Percentiles rank a stretch among this genome's conserved stretches.
Evolutionary conservation across 2,329 filamentous ascomycete species (phyloP).

Genomic region (Macroventuria anomochaeta): DNA sequence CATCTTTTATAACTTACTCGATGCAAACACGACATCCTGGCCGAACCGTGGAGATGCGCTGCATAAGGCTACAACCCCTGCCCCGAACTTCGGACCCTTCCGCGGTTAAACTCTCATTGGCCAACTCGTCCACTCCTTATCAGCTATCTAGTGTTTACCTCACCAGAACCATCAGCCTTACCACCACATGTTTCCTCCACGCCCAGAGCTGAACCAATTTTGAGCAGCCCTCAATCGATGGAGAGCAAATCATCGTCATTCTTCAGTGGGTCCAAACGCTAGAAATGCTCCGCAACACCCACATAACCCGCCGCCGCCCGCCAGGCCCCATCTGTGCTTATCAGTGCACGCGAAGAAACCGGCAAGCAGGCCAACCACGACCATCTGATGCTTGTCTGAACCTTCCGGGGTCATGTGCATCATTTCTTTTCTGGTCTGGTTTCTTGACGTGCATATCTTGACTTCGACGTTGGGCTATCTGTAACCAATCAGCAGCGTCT

Average conservation of each 20-base stretch:
- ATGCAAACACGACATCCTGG: background rate
- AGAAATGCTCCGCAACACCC: conserved; percentile 13
- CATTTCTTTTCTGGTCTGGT: conserved; percentile 15
- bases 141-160: conserved; percentile 32
- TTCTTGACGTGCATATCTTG: conserved; percentile 7
- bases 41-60: conserved; percentile 4
- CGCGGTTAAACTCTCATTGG: conserved; percentile 21
- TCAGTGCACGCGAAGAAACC: conserved; percentile 26
- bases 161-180: conserved; percentile 21
- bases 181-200: conserved; percentile 18
- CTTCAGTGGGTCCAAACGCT: background rate
- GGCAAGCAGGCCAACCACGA: conserved; percentile 7
- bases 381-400: background rate
- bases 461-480: conserved; percentile 26
- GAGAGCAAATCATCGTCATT: conserved; percentile 19
- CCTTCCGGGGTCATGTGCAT: conserved; percentile 5
- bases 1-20: conserved; percentile 2
- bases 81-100: conserved; percentile 18
- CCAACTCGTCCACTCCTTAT: conserved; percentile 23
- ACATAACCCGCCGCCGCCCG: conserved; percentile 17
- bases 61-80: conserved; percentile 9
- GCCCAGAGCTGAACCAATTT: conserved; percentile 17
- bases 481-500: conserved; percentile 23
- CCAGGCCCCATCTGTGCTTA: conserved; percentile 21
- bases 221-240: background rate